Conservation (phyloP, 2,329 filamentous ascomycete species). For the Pseudogymnoascus sp. region DNA sequence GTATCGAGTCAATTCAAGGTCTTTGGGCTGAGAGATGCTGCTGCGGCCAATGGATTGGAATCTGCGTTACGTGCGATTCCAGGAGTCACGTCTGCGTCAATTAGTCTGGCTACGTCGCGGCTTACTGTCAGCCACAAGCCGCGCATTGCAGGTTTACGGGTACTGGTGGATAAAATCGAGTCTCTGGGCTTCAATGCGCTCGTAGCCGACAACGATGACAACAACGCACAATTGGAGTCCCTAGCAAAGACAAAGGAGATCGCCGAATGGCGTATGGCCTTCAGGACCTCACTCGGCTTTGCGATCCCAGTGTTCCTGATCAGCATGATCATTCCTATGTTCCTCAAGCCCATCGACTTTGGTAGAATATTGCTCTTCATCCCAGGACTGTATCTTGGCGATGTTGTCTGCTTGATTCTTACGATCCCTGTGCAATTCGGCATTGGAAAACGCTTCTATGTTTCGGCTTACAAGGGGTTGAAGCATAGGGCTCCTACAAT, state of each 20-base stretch:
- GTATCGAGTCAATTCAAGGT: slow-evolving; percentile 70
- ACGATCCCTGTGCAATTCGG: slow-evolving; percentile 95
- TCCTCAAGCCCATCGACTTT: slow-evolving; percentile 65
- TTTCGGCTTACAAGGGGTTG: slow-evolving; percentile 86
- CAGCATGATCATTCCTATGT: slow-evolving; percentile 92
- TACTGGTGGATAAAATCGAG: slow-evolving; percentile 76
- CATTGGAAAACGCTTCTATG: slow-evolving; percentile 88
- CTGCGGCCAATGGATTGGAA: slow-evolving; percentile 65
- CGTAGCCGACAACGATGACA: slow-evolving; percentile 85
- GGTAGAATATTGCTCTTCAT: slow-evolving; percentile 56
- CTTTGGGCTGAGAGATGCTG: slow-evolving; percentile 68
- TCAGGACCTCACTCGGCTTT: slow-evolving; percentile 69
- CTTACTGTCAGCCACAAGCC: slow-evolving; percentile 68
- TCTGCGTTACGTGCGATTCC: slow-evolving; percentile 53
- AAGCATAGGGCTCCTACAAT: slow-evolving; percentile 90
- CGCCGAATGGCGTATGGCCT: slow-evolving; percentile 80
- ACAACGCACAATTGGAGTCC: slow-evolving; percentile 92
- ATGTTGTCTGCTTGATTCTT: slow-evolving; percentile 72
- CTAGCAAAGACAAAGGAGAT: slow-evolving; percentile 95
- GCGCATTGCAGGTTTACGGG: slow-evolving; percentile 65
- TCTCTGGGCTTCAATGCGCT: slow-evolving; percentile 79
- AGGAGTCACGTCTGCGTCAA: slow-evolving; percentile 65
- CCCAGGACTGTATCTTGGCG: slow-evolving; percentile 77
- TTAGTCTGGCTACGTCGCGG: slow-evolving; percentile 67
- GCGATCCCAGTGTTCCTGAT: slow-evolving; percentile 86